Conservation (phyloP, 768 basidiomycete genomes). For the Tricholoma saponaceum region DNA sequence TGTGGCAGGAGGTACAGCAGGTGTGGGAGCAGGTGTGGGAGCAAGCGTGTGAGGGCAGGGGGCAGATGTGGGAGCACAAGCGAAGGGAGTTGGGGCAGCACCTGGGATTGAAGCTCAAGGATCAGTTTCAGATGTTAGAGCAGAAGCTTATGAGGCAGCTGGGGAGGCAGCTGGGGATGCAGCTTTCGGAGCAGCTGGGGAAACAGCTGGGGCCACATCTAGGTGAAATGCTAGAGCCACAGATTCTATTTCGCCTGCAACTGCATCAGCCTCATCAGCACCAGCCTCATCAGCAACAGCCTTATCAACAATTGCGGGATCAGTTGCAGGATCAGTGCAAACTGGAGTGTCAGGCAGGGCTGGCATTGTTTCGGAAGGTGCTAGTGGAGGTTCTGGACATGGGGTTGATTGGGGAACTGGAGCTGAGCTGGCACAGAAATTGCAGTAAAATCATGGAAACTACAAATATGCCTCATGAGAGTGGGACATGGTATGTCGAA, state of each 20-base stretch:
- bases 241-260: not conserved
- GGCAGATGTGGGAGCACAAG: too few relatives aligned
- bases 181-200: not conserved
- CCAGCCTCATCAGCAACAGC: not conserved
- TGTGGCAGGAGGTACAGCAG: too few relatives aligned
- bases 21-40: too few relatives aligned
- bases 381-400: not conserved
- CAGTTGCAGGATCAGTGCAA: not conserved
- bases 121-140: too few relatives aligned
- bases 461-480: not conserved
- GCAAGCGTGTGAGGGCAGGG: too few relatives aligned
- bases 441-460: not conserved
- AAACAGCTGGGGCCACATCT: not conserved
- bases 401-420: not conserved
- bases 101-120: too few relatives aligned
- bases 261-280: not conserved
- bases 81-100: too few relatives aligned
- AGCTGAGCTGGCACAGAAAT: not conserved
- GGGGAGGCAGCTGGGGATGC: not conserved
- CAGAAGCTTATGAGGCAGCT: too few relatives aligned
- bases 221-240: not conserved
- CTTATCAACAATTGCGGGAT: not conserved
- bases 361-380: not conserved
- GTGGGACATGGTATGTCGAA: not conserved
- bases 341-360: not conserved